Base-by-base conservation (phyloP, 1,284 basidiomycete genomes). In the Coniferiporia weirii region DNA sequence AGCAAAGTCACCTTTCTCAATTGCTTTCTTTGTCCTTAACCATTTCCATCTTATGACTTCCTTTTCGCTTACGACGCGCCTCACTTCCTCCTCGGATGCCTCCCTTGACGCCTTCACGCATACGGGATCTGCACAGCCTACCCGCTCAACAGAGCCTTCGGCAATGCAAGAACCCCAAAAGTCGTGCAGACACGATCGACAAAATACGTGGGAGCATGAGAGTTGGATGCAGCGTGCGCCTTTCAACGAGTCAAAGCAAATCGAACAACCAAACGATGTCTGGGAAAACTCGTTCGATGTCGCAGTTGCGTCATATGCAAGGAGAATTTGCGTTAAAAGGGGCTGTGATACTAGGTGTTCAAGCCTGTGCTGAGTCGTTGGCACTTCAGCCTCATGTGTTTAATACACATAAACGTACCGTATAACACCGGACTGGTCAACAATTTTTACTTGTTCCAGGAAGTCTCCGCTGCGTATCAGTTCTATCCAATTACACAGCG, bases 131-230 rank as follows among this genome's bases (percentile, higher is more conserved):
- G 91, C 87, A 68, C 90, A 93, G 0, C 82, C 80, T 0, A 93
- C 89, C 27, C 77, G 75, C 19, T 74, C 76, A 4, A 91, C 76
- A 61, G 87, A 82, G 12, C 90, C 90, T 69, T 93, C 90, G 53
- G 72, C 73, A 57, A 93, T 87, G 66, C 83, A 85, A 48, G 91
- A 69, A 56, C 78, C 76, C 87, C 89, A 93, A 68, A 86, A 91
- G 63, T 87, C 84, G 56, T 76, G 75, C 43, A 93, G 70, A 68
- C 90, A 93, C 8, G 76, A 68, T 22, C 81, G 79, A 69, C 90
- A 93, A 68, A 91, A 91, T 15, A 89, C 78, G 69, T 92, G 89
- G 1, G 70, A 68, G 67, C 91, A 93, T 2, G 75, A 68, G 22
- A 93, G 75, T 59, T 80, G 75, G 10, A 91, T 66, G 67, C 90